These are phyloP conservation scores for Cordyceps cateniannulata DNA, from an alignment of 2,329 filamentous ascomycete genomes.

Conservation along the genomic window DNA sequence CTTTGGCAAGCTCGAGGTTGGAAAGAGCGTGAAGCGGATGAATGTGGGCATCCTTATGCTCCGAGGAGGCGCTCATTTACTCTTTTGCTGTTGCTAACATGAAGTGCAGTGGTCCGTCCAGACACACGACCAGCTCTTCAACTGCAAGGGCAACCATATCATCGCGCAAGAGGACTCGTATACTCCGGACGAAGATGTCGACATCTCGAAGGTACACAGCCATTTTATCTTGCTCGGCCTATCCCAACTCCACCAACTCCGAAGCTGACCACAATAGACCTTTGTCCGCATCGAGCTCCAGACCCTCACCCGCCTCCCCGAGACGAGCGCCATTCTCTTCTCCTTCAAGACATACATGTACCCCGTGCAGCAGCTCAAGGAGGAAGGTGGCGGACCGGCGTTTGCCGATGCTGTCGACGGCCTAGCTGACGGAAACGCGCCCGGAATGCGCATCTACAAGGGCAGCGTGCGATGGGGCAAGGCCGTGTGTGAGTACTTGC, in stretches of 20 bases:
- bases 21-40: slow-evolving; percentile 41
- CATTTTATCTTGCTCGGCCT: background rate
- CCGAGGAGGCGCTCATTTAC: background rate
- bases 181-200: slow-evolving; percentile 27
- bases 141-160: slow-evolving; percentile 31
- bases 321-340: slow-evolving; percentile 41
- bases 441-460: slow-evolving; percentile 49
- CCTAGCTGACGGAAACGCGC: slow-evolving; percentile 42
- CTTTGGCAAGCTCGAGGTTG: slow-evolving; percentile 41
- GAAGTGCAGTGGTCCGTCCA: slow-evolving; percentile 50
- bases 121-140: slow-evolving; percentile 36
- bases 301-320: slow-evolving; percentile 42
- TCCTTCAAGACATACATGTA: slow-evolving; percentile 52
- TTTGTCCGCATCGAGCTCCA: slow-evolving; percentile 44
- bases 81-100: background rate
- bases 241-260: background rate
- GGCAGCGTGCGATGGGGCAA: slow-evolving; percentile 41
- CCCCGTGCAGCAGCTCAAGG: slow-evolving; percentile 40
- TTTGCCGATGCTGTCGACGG: slow-evolving; percentile 49
- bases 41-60: slow-evolving; percentile 31
- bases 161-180: slow-evolving; percentile 25
- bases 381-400: slow-evolving; percentile 38
- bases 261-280: slow-evolving; percentile 16
- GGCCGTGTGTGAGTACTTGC: slow-evolving; percentile 39
- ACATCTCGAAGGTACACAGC: slow-evolving; percentile 32